Evolutionary conservation across 2,329 filamentous ascomycete genomes (phyloP).

Genomic region (Penicillium verrucosum): DNA sequence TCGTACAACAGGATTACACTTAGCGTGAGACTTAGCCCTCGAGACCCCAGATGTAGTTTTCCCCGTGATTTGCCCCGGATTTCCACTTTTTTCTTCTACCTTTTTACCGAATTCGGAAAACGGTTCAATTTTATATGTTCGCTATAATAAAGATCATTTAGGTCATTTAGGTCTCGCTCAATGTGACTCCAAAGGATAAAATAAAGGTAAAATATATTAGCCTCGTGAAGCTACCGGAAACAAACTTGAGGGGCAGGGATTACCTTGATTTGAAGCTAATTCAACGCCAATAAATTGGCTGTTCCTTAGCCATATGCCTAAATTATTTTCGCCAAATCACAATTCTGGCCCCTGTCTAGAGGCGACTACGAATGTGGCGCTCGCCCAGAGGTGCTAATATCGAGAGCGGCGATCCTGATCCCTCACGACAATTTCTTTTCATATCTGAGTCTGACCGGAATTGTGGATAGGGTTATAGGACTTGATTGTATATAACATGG

Average conservation of each 20-base stretch:
- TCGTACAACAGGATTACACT: background rate
- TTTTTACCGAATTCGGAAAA: background rate
- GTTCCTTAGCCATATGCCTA: background rate
- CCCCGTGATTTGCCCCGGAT: background rate
- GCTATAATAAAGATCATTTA: background rate
- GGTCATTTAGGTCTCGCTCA: background rate
- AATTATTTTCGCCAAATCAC: background rate
- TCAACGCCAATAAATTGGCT: background rate
- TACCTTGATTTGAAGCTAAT: background rate
- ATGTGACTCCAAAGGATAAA: background rate
- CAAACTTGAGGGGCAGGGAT: background rate
- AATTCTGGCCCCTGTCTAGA: background rate
- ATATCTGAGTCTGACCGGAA: background rate
- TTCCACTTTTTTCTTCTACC: background rate
- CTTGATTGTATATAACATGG: background rate
- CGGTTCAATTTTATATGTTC: background rate
- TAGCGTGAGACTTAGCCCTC: background rate
- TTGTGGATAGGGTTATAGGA: background rate
- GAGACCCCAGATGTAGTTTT: background rate
- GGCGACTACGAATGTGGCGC: conserved; percentile 3
- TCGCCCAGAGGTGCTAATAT: background rate
- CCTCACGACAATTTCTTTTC: background rate
- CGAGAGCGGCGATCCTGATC: background rate
- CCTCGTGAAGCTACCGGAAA: background rate
- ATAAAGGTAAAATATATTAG: background rate